These are phyloP conservation scores for Citrus cavaleriei DNA, from an alignment of 345 rosid species.

Conservation along the genomic window DNA sequence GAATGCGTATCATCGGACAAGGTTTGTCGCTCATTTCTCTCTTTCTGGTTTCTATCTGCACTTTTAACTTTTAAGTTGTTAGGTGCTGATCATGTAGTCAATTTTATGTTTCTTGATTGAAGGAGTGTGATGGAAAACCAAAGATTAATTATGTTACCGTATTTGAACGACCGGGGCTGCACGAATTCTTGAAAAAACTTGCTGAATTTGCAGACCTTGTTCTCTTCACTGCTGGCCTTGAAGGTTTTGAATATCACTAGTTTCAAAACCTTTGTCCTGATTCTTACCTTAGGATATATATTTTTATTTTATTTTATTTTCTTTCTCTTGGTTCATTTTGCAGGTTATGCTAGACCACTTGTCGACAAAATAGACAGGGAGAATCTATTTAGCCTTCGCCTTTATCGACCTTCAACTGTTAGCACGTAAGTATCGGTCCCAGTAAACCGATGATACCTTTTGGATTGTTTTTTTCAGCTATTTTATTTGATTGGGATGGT, in stretches of 20 bases:
- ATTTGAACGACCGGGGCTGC: constrained; percentile 61
- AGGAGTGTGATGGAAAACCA: constrained; percentile 46
- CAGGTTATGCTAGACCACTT: constrained; percentile 62
- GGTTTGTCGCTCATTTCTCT: constrained; percentile 21
- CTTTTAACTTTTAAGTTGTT: not conserved
- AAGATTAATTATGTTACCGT: constrained; percentile 47
- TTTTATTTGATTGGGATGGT: not conserved
- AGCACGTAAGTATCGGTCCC: constrained; percentile 40
- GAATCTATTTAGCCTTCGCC: constrained; percentile 38
- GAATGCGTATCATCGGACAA: constrained; percentile 52
- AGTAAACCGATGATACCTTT: not conserved
- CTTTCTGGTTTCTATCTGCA: not conserved
- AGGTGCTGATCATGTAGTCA: not conserved
- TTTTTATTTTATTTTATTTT: not conserved
- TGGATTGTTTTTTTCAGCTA: not conserved
- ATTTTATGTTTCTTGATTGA: constrained; percentile 10
- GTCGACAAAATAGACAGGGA: constrained; percentile 52
- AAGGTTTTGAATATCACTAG: constrained; percentile 33
- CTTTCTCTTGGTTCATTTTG: not conserved
- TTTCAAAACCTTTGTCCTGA: not conserved
- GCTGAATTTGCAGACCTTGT: constrained; percentile 50
- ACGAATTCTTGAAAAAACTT: constrained; percentile 41
- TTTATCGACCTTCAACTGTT: constrained; percentile 61
- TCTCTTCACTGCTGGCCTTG: constrained; percentile 58
- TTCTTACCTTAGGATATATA: not conserved